Evolutionary conservation across 1,284 basidiomycete genomes (phyloP).

Genomic region (Ganoderma resinaceum): DNA sequence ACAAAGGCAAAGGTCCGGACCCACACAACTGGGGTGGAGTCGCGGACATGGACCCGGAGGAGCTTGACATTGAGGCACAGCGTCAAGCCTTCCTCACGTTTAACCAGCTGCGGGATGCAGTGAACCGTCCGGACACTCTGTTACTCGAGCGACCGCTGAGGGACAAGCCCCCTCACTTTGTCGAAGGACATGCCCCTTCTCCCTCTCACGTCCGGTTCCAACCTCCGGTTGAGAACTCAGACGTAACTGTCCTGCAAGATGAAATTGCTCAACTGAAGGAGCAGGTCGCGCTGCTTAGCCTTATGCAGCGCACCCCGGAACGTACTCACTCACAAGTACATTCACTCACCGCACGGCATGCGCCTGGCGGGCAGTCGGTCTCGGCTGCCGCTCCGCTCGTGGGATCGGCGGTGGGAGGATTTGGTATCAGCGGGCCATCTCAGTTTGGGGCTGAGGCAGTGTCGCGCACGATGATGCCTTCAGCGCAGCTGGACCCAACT

Average conservation of each 20-base stretch:
- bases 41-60: too few species aligned
- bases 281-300: too few species aligned
- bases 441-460: not conserved
- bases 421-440: too few species aligned
- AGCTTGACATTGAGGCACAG: constrained; percentile 19
- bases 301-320: not conserved
- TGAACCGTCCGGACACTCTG: not conserved
- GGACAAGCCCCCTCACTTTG: not conserved
- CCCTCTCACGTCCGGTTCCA: too few species aligned
- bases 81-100: not conserved
- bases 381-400: too few species aligned
- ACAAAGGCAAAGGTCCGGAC: too few species aligned
- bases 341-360: not conserved
- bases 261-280: too few species aligned
- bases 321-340: not conserved
- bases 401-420: too few species aligned
- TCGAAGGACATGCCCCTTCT: too few species aligned
- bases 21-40: too few species aligned
- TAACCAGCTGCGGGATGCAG: not conserved
- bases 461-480: not conserved
- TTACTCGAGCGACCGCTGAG: not conserved
- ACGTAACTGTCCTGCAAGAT: too few species aligned
- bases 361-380: not conserved
- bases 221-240: too few species aligned
- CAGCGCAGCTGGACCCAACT: not conserved